Base-by-base conservation (phyloP, 768 basidiomycete species). In the Tremella mesenterica region DNA sequence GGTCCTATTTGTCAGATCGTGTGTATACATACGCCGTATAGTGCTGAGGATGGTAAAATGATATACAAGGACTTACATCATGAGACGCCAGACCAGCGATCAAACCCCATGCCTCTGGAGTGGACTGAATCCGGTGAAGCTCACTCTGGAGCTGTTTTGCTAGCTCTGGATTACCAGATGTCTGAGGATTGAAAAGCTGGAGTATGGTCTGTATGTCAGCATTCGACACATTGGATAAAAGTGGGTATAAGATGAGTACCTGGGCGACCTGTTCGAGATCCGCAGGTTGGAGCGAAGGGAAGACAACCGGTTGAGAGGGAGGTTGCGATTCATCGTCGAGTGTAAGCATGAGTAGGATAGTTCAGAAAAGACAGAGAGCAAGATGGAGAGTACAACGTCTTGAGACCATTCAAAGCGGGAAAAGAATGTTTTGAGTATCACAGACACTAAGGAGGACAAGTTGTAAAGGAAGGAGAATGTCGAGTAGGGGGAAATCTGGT, bases 1-100 rank as follows among this genome's bases (percentile, higher is more conserved):
- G 78, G 71, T 92, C 85, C 74, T 75, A 41, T 29, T n/a, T 8
- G 23, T n/a, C n/a, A n/a, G n/a, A n/a, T n/a, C n/a, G n/a, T n/a
- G n/a, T n/a, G n/a, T n/a, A n/a, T n/a, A 16, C 4, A 21, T 18
- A 36, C n/a, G 23, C 25, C 1, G 20, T 25, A 3, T 27, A 26
- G 26, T 7, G 25, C 36, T 36, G 29, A 46, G 16, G n/a, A 3
- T 36, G 33, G n/a, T 36, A 18, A 36, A 36, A 36, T 36, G 21
- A 18, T 21, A 38, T 8, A 10, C 2, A 27, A n/a, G 9, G 21
- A 56, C 64, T 31, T 41, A 73, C 71, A 10, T 62, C 63, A 53
- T 69, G 64, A 10, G 31, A 38, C 9, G 68, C 39, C 21, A 73
- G 46, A 3, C 72, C 72, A 30, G 61, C 52, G 23, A 69, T 71